Evolutionary conservation across 768 basidiomycete genomes (phyloP).

Genomic region (Kwoniella europaea): DNA sequence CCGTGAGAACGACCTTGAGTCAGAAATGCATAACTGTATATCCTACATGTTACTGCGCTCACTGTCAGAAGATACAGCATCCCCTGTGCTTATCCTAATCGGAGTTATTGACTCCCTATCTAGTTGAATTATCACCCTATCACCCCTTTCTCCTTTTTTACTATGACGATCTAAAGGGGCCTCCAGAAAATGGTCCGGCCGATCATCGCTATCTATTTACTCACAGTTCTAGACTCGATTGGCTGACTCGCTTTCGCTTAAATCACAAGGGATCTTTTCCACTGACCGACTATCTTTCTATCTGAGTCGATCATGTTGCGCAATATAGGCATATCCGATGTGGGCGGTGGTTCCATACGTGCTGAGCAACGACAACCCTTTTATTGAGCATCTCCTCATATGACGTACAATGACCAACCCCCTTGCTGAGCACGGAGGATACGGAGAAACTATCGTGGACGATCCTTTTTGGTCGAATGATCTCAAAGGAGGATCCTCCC

Average conservation of each 20-base stretch:
- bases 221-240: background rate
- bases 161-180: slow-evolving; percentile 1
- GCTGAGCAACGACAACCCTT: background rate
- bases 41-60: too few relatives aligned
- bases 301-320: background rate
- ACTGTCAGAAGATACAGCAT: background rate
- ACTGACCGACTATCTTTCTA: background rate
- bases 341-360: background rate
- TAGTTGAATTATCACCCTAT: background rate
- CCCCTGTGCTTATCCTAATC: background rate
- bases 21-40: background rate
- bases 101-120: slow-evolving; percentile 3
- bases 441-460: background rate
- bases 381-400: slow-evolving; percentile 3
- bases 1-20: too few relatives aligned
- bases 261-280: background rate
- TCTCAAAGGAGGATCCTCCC: slow-evolving; percentile 2
- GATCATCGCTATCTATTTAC: background rate
- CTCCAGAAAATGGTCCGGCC: background rate
- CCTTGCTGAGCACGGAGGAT: slow-evolving; percentile 1
- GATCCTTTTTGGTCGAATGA: background rate
- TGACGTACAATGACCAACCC: background rate
- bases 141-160: background rate
- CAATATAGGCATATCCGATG: slow-evolving; percentile 3
- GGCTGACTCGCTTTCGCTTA: background rate